Base-by-base conservation (phyloP, 257 asterid species). In the Catharanthus roseus region DNA sequence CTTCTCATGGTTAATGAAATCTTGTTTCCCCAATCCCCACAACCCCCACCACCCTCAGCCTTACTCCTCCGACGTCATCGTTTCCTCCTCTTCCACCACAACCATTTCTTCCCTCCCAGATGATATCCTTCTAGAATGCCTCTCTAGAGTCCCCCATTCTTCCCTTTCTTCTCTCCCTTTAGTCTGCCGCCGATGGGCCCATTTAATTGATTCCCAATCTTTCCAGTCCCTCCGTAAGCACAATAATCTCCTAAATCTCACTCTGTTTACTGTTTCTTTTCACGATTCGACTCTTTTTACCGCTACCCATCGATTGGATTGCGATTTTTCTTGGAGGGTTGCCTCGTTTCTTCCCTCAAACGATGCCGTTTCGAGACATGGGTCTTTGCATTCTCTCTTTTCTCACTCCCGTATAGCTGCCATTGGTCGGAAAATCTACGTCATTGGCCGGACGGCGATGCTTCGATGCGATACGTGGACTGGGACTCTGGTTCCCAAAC, bases 381-480 rank as follows among this genome's bases (percentile, higher is more conserved):
- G 75, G 18, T 72, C 78, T 1, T 77, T 76, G 62, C 86, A 85
- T 23, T 77, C 85, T 2, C 26, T 76, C 49, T 80, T 89, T 65
- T 77, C 87, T 44, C 87, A 84, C 53, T 83, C 82, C 70, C 72
- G 90, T 4, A 28, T 86, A 41, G 90, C 88, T 0, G 84, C 93
- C 0, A 77, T 89, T 62, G 96, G 95, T 50, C 88, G 97, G 72
- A 87, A 80, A 50, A 85, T 90, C 21, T 88, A 90, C 67, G 79
- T 92, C 10, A 82, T 92, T 51, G 92, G 91, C 29, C 78, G 93
- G 72, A 64, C 84, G 36, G 81, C 83, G 75, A 88, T 86, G 96
- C 90, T 92, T 64, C 84, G 89, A 19, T 90, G 83, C 34, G 97
- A 92, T 80, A 83, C 96, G 28, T 92, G 98, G 98, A 87, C 98